Percentiles rank a stretch among this genome's conserved stretches.
Evolutionary conservation across 805 yeast genomes (phyloP).

Genomic region (Candida koratica): DNA sequence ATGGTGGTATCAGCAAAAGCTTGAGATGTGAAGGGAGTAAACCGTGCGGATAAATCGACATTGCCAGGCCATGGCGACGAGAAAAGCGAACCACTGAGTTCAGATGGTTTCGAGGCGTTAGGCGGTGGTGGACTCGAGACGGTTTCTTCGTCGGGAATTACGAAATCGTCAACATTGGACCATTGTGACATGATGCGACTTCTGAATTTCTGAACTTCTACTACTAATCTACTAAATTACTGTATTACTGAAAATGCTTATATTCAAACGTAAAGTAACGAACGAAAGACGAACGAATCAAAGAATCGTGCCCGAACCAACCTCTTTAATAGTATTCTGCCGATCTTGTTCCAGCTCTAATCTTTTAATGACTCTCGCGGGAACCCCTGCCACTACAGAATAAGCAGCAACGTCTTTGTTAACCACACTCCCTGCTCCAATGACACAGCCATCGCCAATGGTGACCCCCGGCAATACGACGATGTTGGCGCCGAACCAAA

Average conservation of each 20-base stretch:
- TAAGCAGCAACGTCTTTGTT: slow-evolving; percentile 51
- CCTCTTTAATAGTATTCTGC: slow-evolving; percentile 11
- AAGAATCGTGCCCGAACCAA: slow-evolving; percentile 2
- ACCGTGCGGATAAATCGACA: slow-evolving; percentile 34
- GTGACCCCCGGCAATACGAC: slow-evolving; percentile 61
- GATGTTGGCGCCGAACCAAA: slow-evolving; percentile 62
- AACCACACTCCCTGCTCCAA: slow-evolving; percentile 70
- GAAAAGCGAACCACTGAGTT: background rate
- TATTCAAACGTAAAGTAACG: too few species aligned
- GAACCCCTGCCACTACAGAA: slow-evolving; percentile 60
- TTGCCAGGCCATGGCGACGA: slow-evolving; percentile 13
- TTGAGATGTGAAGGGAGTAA: slow-evolving; percentile 28
- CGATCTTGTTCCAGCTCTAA: slow-evolving; percentile 21
- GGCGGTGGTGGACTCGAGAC: background rate
- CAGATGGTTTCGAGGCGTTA: too few species aligned
- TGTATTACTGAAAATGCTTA: too few species aligned
- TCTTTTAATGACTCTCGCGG: slow-evolving; percentile 46
- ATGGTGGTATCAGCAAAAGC: slow-evolving; percentile 23
- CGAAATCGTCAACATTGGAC: slow-evolving; percentile 26
- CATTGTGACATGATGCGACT: slow-evolving; percentile 3
- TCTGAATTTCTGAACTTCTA: too few species aligned
- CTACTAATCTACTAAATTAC: too few species aligned
- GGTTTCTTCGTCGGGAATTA: slow-evolving; percentile 35
- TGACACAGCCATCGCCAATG: slow-evolving; percentile 56
- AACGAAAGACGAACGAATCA: too few species aligned